Conservation (phyloP, 2,329 filamentous ascomycete genomes). For the Stromatinia cepivora region DNA sequence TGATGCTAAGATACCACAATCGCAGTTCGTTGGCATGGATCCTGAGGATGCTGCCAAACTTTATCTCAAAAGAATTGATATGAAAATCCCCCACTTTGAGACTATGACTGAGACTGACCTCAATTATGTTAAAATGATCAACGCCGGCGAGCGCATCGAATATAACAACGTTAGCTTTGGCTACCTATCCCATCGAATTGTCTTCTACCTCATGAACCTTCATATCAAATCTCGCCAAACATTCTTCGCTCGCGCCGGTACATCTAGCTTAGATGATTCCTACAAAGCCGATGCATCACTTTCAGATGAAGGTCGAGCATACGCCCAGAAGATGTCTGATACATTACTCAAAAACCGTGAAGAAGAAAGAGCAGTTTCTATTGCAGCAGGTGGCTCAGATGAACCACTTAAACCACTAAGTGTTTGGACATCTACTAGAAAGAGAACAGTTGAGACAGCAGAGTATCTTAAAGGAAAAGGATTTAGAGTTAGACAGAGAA, state of each 20-base stretch:
- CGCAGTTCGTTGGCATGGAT: constrained; percentile 83
- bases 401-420: constrained; percentile 75
- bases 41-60: constrained; percentile 89
- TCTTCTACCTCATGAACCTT: constrained; percentile 96
- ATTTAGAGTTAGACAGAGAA: constrained; percentile 85
- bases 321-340: constrained; percentile 83
- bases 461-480: constrained; percentile 76
- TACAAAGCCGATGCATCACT: constrained; percentile 90
- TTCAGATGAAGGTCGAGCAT: constrained; percentile 75
- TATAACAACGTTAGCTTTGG: constrained; percentile 98
- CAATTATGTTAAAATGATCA: constrained; percentile 99
- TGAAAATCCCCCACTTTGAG: constrained; percentile 93
- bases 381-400: constrained; percentile 66
- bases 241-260: constrained; percentile 87
- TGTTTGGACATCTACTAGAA: constrained; percentile 92
- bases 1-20: constrained; percentile 24
- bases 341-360: constrained; percentile 80
- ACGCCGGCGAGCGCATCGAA: constrained; percentile 87
- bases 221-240: constrained; percentile 95
- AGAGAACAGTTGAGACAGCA: constrained; percentile 87
- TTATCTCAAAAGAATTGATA: constrained; percentile 85
- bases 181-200: constrained; percentile 93
- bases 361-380: constrained; percentile 70
- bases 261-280: constrained; percentile 82
- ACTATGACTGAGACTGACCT: constrained; percentile 93